Evolutionary conservation across 805 yeast genomes (phyloP), one percentile per base, ranked within the genome.

Genomic region (Candida maris): DNA sequence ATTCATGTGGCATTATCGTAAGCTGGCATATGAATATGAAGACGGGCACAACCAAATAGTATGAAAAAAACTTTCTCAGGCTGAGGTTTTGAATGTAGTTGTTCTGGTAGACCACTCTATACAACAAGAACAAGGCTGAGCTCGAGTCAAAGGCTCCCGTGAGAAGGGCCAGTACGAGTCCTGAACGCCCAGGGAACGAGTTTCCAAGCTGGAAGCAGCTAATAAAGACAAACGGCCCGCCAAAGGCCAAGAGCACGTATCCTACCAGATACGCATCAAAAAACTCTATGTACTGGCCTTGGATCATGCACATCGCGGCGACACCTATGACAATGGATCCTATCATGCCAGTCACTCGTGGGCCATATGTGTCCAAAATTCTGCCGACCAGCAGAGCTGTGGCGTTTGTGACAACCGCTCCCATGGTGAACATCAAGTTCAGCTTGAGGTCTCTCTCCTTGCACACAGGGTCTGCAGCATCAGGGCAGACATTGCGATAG

Each of bases 91-190:
- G 35, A 33, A 67, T 41, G 35, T 59, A 58, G 17, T 49, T 32
- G 41, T 67, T 42, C 44, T 75, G 78, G 59, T 84, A 88, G 9
- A 73, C 51, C 13, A 87, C 42, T 49, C 95, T 67, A 64, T 88
- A 91, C 8, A 75, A 49, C 48, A 87, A 67, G 54, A 89, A 89
- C 31, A 89, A 71, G 0, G 95, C 96, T n/a, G 94, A 79, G 2
- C 95, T 85, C 0, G 95, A 73, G 59, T 91, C 97, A 55, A 89
- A 88, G 0, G 96, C 88, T n/a, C 97, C 97, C 0, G 96, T 86
- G 34, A 89, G 63, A 13, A 86, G 61, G 0, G 96, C 95, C 46
- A 88, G 63, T 15, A 88, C 70, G 30, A 85, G 71, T 0, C 96
- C 96, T 4, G 95, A 82, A 50, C 75, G 77, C 27, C 75, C 73